Percentiles rank a stretch among this genome's conserved stretches.
phyloP scores from a whole-genome alignment of 176 grass and related monocot species.

The Phragmites australis region DNA sequence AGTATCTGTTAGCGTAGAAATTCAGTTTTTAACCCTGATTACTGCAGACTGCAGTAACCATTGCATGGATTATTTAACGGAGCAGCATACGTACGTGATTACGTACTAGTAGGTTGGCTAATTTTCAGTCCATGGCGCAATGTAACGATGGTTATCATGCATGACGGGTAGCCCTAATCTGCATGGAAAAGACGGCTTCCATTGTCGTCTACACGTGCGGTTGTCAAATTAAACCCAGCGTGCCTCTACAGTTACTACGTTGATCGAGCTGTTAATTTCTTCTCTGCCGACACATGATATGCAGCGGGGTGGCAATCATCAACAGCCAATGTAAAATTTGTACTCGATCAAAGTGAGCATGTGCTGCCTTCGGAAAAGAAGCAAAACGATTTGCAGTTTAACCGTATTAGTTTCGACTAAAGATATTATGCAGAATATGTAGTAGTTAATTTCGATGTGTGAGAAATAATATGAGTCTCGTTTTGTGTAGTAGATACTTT shows the following conservation, averaged over 20 bases:
- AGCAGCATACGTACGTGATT: background rate
- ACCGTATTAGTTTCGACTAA: no score
- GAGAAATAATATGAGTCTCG: no score
- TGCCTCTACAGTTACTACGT: conserved; percentile 14
- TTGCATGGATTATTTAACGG: background rate
- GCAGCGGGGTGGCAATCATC: conserved; percentile 16
- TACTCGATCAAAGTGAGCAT: no score
- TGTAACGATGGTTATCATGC: background rate
- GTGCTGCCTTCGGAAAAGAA: no score
- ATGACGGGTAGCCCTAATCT: background rate
- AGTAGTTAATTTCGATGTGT: no score
- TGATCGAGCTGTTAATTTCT: no score
- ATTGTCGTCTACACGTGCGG: conserved; percentile 28
- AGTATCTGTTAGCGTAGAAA: background rate
- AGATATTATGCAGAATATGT: no score
- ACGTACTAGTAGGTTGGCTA: background rate
- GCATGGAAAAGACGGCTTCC: conserved; percentile 57
- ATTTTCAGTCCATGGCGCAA: background rate
- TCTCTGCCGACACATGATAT: conserved; percentile 12
- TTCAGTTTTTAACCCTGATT: background rate
- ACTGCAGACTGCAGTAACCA: no score
- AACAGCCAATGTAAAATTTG: background rate
- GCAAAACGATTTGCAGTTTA: no score
- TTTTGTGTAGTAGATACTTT: no score
- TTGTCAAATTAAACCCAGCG: conserved; percentile 1